Evolutionary conservation across 768 basidiomycete genomes (phyloP).

Genomic region (Trichaptum fuscoviolaceum): DNA sequence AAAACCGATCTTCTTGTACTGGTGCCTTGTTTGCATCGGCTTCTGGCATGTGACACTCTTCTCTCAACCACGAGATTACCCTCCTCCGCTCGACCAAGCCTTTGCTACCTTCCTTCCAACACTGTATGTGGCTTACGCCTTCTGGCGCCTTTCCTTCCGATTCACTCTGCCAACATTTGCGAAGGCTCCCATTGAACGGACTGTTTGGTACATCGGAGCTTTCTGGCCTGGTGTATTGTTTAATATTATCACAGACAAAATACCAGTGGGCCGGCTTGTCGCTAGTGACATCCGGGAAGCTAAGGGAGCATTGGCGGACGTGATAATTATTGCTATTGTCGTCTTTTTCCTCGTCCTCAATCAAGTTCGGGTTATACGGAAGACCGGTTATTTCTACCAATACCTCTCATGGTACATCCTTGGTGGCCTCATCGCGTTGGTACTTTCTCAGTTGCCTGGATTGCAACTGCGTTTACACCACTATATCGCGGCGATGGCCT

Average conservation of each 20-base stretch:
- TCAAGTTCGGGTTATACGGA: slow-evolving; percentile 77
- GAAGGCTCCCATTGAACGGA: slow-evolving; percentile 64
- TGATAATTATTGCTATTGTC: slow-evolving; percentile 64
- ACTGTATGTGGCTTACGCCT: slow-evolving; percentile 71
- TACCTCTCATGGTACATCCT: slow-evolving; percentile 70
- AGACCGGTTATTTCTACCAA: slow-evolving; percentile 77
- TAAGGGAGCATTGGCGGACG: slow-evolving; percentile 60
- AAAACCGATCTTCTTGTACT: slow-evolving; percentile 59
- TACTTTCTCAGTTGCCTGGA: slow-evolving; percentile 65
- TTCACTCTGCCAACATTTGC: slow-evolving; percentile 68
- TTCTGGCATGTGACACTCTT: slow-evolving; percentile 84
- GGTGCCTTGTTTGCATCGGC: slow-evolving; percentile 77
- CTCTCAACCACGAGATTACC: slow-evolving; percentile 61
- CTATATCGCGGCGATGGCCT: slow-evolving; percentile 69
- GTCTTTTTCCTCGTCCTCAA: slow-evolving; percentile 58
- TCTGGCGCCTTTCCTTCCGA: slow-evolving; percentile 74
- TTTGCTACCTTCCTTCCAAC: slow-evolving; percentile 75
- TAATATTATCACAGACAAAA: slow-evolving; percentile 63
- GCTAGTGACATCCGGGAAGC: slow-evolving; percentile 59
- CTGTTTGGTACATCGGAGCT: slow-evolving; percentile 67
- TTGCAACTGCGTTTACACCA: slow-evolving; percentile 74
- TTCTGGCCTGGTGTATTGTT: slow-evolving; percentile 77
- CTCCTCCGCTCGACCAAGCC: slow-evolving; percentile 65
- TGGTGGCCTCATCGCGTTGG: slow-evolving; percentile 60
- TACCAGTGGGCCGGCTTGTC: slow-evolving; percentile 76